Base-by-base conservation (phyloP, 2,329 filamentous ascomycete species). In the Aspergillus neoniger region DNA sequence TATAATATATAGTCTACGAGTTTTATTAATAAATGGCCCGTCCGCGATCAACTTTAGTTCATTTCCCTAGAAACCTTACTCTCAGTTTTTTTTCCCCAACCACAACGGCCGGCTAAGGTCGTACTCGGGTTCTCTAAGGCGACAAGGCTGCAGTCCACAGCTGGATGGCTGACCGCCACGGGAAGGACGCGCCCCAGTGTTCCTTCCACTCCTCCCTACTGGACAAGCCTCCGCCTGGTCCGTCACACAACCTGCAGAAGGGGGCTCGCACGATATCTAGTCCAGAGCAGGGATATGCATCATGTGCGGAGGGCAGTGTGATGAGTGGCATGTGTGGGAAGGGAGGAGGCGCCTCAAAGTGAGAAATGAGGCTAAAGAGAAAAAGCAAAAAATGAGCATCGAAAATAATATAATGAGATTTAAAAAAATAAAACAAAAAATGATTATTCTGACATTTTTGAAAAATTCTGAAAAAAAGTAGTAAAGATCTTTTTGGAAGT, bases 111-210 rank as follows among this genome's bases (percentile, higher is more conserved):
- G 38, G 38, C 38, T 30, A 44, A 19, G n/a, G 49, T 36, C 32
- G 49, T 21, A 52, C 30, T 52, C 28, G 49, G 30, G 38, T 55
- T 55, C 39, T 39, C 52, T 58, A 56, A 57, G 53, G 38, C 54
- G 53, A 41, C 36, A 28, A 52, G 53, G 44, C 48, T 60, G 55
- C 52, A 30, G 52, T 44, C 38, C 38, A 32, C 38, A 19, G 30
- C 23, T 53, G 19, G 51, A 55, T 44, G 39, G 38, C 39, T 55
- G 52, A 55, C 52, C 52, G 52, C 52, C 52, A 44, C 52, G 52
- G 52, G 41, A 55, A 41, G 52, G 41, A 44, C 41, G 38, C 41
- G 38, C 41, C 39, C 25, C 38, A 44, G 15, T 9, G 39, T 47
- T 25, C 23, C 23, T 43, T 55, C 52, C 52, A 55, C 21, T 55